Conservation (phyloP, 139 green algal species). For the Chlamydomonas asymmetrica region DNA sequence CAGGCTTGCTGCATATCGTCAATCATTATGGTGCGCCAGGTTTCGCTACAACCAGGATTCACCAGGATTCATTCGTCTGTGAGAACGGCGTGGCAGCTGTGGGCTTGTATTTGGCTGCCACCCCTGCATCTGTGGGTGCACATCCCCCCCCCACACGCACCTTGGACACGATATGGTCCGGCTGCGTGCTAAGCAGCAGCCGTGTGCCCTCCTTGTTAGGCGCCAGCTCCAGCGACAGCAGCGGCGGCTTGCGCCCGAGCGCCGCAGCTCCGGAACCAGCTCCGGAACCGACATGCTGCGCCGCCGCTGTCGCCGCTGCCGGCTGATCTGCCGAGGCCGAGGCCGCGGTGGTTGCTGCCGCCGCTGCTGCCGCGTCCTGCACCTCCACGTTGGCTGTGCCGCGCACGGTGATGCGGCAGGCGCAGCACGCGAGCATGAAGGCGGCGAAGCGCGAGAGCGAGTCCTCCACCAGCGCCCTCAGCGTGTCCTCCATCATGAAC, state of each 20-base stretch:
- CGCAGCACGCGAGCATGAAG: slow-evolving; percentile 57
- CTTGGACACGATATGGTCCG: slow-evolving; percentile 43
- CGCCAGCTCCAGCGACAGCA: slow-evolving; percentile 67
- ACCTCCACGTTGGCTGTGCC: slow-evolving; percentile 28
- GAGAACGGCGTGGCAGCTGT: no score
- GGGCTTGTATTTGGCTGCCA: no score
- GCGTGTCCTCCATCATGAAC: slow-evolving; percentile 80
- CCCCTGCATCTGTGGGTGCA: no score
- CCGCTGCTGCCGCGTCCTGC: neutral
- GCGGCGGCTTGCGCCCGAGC: slow-evolving; percentile 40
- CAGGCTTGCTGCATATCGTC: no score
- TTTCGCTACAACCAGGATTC: no score
- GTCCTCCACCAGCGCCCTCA: slow-evolving; percentile 67
- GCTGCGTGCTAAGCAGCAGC: slow-evolving; percentile 52
- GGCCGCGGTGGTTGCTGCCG: neutral
- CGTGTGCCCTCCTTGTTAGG: slow-evolving; percentile 43
- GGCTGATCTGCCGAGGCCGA: neutral
- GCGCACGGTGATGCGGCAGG: slow-evolving; percentile 24
- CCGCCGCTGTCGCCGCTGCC: no score
- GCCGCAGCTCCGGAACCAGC: neutral
- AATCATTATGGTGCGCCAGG: no score
- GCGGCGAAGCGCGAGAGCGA: slow-evolving; percentile 51
- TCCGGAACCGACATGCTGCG: neutral
- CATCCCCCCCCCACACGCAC: no score
- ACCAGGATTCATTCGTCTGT: no score